Percentiles rank a stretch among this genome's conserved stretches.
These are phyloP conservation scores for Simplicillium aogashimaense DNA, from an alignment of 2,329 filamentous ascomycete genomes.

Conservation along the genomic window DNA sequence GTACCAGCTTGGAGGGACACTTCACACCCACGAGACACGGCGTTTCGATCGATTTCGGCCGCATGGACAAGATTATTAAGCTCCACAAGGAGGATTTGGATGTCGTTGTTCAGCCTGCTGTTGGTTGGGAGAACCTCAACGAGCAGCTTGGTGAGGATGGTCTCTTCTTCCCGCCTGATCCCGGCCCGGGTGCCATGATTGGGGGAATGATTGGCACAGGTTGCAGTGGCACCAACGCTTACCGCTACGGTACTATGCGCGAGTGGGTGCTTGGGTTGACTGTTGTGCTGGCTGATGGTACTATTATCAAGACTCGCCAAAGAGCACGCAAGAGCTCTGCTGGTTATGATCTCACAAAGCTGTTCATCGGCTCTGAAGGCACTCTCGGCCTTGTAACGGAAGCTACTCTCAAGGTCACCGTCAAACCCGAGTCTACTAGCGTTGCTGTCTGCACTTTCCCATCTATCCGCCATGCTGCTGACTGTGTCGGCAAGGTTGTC, in stretches of 20 bases:
- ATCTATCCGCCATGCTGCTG: slow-evolving; percentile 58
- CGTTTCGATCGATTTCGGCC: slow-evolving; percentile 74
- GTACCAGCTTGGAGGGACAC: slow-evolving; percentile 83
- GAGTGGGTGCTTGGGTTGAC: slow-evolving; percentile 87
- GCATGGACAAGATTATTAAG: slow-evolving; percentile 72
- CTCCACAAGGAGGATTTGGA: slow-evolving; percentile 72
- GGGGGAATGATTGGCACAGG: slow-evolving; percentile 77
- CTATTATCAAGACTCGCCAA: slow-evolving; percentile 80
- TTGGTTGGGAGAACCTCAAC: slow-evolving; percentile 82
- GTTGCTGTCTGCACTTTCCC: slow-evolving; percentile 63
- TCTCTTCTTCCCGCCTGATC: slow-evolving; percentile 87
- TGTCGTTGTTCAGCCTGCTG: slow-evolving; percentile 67
- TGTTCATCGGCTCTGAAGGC: slow-evolving; percentile 86
- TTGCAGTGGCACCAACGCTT: slow-evolving; percentile 75
- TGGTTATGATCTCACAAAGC: slow-evolving; percentile 81
- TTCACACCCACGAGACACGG: slow-evolving; percentile 76
- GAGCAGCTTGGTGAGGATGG: slow-evolving; percentile 62
- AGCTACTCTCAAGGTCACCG: slow-evolving; percentile 77
- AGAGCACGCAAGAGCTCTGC: slow-evolving; percentile 82
- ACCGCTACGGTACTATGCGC: slow-evolving; percentile 88
- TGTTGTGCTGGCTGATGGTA: slow-evolving; percentile 83
- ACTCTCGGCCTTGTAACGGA: slow-evolving; percentile 88
- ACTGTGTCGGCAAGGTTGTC: slow-evolving; percentile 74
- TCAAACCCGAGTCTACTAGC: slow-evolving; percentile 67
- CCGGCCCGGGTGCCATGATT: slow-evolving; percentile 85